Percentiles rank a stretch among this genome's conserved stretches.
phyloP scores from a whole-genome alignment of 2,329 filamentous ascomycete genomes.

The Ilyonectria sp. region DNA sequence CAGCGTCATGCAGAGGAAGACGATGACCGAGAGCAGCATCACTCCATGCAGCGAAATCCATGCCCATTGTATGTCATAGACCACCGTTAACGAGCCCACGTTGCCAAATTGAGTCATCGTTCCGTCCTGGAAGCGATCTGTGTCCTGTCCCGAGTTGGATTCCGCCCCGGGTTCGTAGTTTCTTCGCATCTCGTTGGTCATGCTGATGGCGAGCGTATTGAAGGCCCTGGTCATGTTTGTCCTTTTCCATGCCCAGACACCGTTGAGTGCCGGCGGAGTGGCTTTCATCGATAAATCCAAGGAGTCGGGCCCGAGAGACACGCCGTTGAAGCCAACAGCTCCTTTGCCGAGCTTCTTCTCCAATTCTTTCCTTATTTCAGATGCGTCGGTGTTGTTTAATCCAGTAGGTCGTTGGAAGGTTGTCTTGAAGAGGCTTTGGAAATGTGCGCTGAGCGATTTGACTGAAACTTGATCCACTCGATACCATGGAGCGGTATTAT shows the following conservation, averaged over 20 bases:
- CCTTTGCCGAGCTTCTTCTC: conserved; percentile 17
- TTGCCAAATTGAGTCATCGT: conserved; percentile 9
- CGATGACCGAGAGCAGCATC: conserved; percentile 6
- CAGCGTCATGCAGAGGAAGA: conserved; percentile 18
- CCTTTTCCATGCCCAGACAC: conserved; percentile 20
- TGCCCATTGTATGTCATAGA: conserved; percentile 24
- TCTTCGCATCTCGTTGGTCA: conserved; percentile 30
- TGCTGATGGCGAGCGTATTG: conserved; percentile 22
- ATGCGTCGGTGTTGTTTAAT: neutral
- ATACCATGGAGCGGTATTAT: neutral
- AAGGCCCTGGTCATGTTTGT: conserved; percentile 26
- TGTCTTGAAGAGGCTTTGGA: conserved; percentile 13
- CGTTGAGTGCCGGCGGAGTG: conserved; percentile 10
- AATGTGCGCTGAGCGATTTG: conserved; percentile 20
- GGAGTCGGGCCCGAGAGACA: neutral
- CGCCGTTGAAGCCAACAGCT: conserved; percentile 23
- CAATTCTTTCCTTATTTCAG: neutral
- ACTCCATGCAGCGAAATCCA: conserved; percentile 23
- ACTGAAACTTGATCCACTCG: neutral
- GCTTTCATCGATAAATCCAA: conserved; percentile 1
- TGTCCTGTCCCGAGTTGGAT: conserved; percentile 12
- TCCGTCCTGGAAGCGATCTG: conserved; percentile 11
- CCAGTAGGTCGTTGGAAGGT: neutral
- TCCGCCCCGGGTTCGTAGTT: conserved; percentile 1
- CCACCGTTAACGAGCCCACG: conserved; percentile 4